phyloP scores from a whole-genome alignment of 306 rosid species.

The Geum urbanum region DNA sequence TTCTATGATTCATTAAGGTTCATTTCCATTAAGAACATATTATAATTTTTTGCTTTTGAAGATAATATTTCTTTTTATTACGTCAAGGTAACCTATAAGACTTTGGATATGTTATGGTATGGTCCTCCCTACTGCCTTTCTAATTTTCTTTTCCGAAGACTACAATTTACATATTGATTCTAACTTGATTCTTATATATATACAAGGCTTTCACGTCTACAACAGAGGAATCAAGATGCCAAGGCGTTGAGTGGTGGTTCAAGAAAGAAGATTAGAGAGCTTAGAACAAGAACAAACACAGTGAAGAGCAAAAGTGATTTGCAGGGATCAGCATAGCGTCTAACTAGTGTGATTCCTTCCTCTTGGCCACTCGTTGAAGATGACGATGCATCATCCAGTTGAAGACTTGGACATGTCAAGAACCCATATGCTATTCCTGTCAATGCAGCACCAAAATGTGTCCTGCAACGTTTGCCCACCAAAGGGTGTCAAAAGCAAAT shows the following conservation, averaged over 20 bases:
- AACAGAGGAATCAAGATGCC: conserved; percentile 24
- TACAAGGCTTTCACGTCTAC: conserved; percentile 4
- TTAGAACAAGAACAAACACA: conserved; percentile 46
- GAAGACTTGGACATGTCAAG: conserved; percentile 55
- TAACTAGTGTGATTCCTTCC: conserved; percentile 64
- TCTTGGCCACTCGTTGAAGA: conserved; percentile 47
- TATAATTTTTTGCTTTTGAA: too few relatives aligned
- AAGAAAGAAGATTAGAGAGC: conserved; percentile 50
- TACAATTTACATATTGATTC: neutral
- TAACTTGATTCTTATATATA: neutral
- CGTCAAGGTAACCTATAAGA: too few relatives aligned
- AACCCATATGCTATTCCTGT: conserved; percentile 69
- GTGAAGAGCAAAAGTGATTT: conserved; percentile 57
- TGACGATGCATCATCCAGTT: conserved; percentile 49
- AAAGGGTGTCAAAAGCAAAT: neutral
- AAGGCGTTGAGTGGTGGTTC: conserved; percentile 68
- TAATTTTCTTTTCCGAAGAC: too few relatives aligned
- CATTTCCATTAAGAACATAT: too few relatives aligned
- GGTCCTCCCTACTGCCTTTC: too few relatives aligned
- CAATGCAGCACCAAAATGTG: conserved; percentile 72
- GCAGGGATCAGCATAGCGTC: conserved; percentile 53
- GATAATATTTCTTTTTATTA: too few relatives aligned
- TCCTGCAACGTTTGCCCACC: conserved; percentile 41
- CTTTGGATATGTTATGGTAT: too few relatives aligned
- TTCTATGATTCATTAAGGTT: too few relatives aligned